phyloP scores from a whole-genome alignment of 106 monocot genomes.

The Allium sativum region DNA sequence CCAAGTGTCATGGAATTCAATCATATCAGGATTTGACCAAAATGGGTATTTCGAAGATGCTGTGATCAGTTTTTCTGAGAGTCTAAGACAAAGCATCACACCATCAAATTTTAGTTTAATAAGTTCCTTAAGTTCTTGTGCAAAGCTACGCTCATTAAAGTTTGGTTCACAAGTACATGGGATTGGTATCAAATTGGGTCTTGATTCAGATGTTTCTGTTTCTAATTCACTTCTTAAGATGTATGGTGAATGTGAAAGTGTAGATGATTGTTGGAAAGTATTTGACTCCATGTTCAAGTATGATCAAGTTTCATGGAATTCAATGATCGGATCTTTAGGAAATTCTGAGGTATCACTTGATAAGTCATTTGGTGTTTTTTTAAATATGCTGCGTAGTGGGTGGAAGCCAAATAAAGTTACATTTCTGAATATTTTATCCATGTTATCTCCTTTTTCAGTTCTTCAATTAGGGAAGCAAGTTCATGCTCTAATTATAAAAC shows the following conservation, averaged over 20 bases:
- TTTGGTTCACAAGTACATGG: conserved; percentile 49
- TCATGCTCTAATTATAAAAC: conserved; percentile 42
- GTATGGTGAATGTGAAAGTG: conserved; percentile 54
- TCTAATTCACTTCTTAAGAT: conserved; percentile 61
- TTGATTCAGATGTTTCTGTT: conserved; percentile 63
- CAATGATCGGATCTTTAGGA: conserved; percentile 60
- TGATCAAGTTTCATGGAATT: conserved; percentile 87
- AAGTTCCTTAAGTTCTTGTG: conserved; percentile 61
- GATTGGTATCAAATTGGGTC: conserved; percentile 49
- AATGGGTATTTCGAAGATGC: conserved; percentile 52
- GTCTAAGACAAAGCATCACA: conserved; percentile 24
- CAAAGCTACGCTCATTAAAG: conserved; percentile 22
- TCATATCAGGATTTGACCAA: conserved; percentile 72
- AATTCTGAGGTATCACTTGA: conserved; percentile 23
- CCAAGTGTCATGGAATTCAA: conserved; percentile 75
- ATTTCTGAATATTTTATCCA: conserved; percentile 48
- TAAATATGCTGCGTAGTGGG: conserved; percentile 55
- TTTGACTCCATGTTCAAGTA: conserved; percentile 41
- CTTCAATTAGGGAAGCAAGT: conserved; percentile 38
- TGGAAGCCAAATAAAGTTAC: conserved; percentile 63
- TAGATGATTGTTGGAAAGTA: conserved; percentile 45
- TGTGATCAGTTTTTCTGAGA: conserved; percentile 27
- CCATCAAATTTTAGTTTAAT: conserved; percentile 60
- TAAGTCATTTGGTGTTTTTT: conserved; percentile 30
- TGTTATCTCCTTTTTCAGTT: conserved; percentile 41